phyloP scores from a whole-genome alignment of 1,139 yeast genomes.

The Geotrichum candidum region DNA sequence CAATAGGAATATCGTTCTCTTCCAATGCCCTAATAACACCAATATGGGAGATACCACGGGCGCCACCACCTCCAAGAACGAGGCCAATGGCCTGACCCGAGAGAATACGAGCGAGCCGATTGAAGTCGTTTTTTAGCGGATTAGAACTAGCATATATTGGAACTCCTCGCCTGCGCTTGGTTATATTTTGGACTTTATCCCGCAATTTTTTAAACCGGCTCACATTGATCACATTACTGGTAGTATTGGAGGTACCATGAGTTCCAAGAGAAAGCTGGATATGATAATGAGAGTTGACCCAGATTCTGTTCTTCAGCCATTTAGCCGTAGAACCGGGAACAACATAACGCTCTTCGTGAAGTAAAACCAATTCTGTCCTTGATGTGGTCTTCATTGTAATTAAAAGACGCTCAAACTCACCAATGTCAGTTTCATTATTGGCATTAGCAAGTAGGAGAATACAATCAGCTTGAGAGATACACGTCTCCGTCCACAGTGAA shows the following conservation, averaged over 20 bases:
- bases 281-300: slow-evolving; percentile 95
- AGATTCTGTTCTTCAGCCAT: slow-evolving; percentile 78
- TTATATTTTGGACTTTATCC: slow-evolving; percentile 32
- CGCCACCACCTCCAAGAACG: slow-evolving; percentile 97
- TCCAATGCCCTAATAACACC: slow-evolving; percentile 93
- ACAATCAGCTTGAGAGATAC: slow-evolving; percentile 94
- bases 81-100: slow-evolving; percentile 93
- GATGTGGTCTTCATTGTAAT: slow-evolving; percentile 79
- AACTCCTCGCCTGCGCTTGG: slow-evolving; percentile 29
- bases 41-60: slow-evolving; percentile 87
- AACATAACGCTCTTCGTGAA: slow-evolving; percentile 80
- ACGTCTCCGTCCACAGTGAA: slow-evolving; percentile 87
- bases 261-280: slow-evolving; percentile 43
- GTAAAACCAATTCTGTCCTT: slow-evolving; percentile 74
- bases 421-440: slow-evolving; percentile 58
- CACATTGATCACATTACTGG: slow-evolving; percentile 6
- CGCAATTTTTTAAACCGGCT: slow-evolving; percentile 26
- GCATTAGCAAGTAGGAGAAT: slow-evolving; percentile 46
- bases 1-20: slow-evolving; percentile 88
- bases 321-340: slow-evolving; percentile 76
- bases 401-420: slow-evolving; percentile 77
- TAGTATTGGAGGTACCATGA: not conserved
- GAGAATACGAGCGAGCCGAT: slow-evolving; percentile 78
- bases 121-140: slow-evolving; percentile 78
- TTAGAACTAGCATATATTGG: slow-evolving; percentile 42